Evolutionary conservation across 345 rosid species (phyloP).

Genomic region (Aquilaria yunnanensis): DNA sequence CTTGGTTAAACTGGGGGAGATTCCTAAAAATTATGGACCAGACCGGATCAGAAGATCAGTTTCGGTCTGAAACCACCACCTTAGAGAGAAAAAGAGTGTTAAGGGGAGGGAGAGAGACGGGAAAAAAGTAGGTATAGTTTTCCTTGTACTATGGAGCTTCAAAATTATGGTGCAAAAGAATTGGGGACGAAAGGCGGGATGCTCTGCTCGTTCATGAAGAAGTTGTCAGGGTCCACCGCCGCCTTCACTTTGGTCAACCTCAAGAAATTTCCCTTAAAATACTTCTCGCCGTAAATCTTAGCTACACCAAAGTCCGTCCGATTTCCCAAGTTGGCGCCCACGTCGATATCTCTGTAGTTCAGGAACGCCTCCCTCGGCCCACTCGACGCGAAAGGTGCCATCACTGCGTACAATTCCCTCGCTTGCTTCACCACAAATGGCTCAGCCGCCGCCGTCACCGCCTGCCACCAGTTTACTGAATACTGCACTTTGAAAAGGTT

Average conservation of each 20-base stretch:
- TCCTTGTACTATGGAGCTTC: no score
- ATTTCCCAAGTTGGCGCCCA: slow-evolving; percentile 13
- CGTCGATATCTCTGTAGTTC: slow-evolving; percentile 27
- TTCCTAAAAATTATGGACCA: no score
- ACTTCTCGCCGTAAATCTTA: slow-evolving; percentile 33
- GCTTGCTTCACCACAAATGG: not conserved
- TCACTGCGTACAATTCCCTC: slow-evolving; percentile 23
- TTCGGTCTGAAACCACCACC: no score
- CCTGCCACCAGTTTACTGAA: slow-evolving; percentile 22
- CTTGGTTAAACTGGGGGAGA: no score
- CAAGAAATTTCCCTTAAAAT: slow-evolving; percentile 41
- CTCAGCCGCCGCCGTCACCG: slow-evolving; percentile 5
- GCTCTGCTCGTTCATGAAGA: slow-evolving; percentile 54
- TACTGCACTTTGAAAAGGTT: slow-evolving; percentile 31
- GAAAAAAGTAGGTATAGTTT: no score
- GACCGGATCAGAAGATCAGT: no score
- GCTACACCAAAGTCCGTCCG: slow-evolving; percentile 15
- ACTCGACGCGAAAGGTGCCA: slow-evolving; percentile 35
- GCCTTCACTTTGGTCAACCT: slow-evolving; percentile 46
- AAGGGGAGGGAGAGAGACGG: no score
- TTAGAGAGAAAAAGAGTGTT: no score
- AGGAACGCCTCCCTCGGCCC: slow-evolving; percentile 32
- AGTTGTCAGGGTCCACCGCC: slow-evolving; percentile 38
- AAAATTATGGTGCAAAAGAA: no score
- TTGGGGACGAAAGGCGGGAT: slow-evolving; percentile 21